Conservation (phyloP, 2,329 filamentous ascomycete genomes). For the Capronia epimyces region DNA sequence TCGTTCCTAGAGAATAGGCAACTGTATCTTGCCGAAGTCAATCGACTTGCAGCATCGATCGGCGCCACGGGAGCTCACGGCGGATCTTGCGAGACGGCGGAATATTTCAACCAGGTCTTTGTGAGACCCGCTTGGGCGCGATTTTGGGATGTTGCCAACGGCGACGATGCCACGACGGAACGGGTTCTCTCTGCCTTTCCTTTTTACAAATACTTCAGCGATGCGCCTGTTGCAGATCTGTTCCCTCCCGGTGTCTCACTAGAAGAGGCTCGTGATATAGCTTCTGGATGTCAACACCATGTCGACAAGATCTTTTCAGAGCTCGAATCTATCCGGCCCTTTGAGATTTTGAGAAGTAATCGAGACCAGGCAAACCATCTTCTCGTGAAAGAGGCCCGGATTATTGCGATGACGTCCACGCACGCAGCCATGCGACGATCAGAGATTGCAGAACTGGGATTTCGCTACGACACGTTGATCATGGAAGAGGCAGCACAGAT, state of each 20-base stretch:
- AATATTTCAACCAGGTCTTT: constrained; percentile 93
- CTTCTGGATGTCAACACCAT: constrained; percentile 79
- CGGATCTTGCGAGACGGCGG: constrained; percentile 91
- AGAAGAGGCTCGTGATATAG: constrained; percentile 67
- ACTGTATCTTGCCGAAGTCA: constrained; percentile 73
- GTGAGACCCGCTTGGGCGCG: constrained; percentile 81
- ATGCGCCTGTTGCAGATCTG: constrained; percentile 72
- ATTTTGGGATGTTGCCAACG: constrained; percentile 63
- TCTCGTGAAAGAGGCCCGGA: constrained; percentile 88
- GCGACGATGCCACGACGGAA: constrained; percentile 51
- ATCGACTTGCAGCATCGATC: constrained; percentile 76
- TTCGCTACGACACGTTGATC: constrained; percentile 94
- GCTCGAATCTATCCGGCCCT: constrained; percentile 86
- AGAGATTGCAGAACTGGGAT: constrained; percentile 86
- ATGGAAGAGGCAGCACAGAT: constrained; percentile 99
- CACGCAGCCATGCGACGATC: constrained; percentile 91
- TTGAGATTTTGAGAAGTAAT: constrained; percentile 83
- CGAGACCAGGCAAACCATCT: constrained; percentile 95
- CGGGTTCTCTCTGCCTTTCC: constrained; percentile 72
- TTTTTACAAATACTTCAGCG: constrained; percentile 79
- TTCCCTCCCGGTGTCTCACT: constrained; percentile 64
- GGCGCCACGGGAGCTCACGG: constrained; percentile 89
- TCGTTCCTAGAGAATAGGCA: constrained; percentile 87
- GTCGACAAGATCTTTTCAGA: constrained; percentile 87
- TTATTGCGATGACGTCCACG: constrained; percentile 97